Evolutionary conservation across 768 basidiomycete species (phyloP), one percentile per base, ranked within the genome.

Genomic region (Lyophyllum semitale): DNA sequence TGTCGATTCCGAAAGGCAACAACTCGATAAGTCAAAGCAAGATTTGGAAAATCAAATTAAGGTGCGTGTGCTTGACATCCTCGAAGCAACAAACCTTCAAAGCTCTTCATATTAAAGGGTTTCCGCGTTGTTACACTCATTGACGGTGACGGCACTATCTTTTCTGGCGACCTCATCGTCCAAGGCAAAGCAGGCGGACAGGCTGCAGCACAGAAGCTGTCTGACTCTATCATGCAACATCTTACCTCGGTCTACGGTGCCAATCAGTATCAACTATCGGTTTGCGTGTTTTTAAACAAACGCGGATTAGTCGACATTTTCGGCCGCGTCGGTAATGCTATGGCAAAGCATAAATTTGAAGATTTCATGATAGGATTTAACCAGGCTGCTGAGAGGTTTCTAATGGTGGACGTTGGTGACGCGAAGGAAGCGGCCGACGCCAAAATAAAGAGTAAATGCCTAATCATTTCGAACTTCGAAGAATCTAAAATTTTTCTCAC

Each of bases 391-490:
- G 82, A 84, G 54, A 78, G 84, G 40, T 89, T 89, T 66, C 68
- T 81, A 48, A 83, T 90, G 71, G 77, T 87, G 29, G 88, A 90
- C 68, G 87, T 87, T 48, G 88, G 88, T 45, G 73, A 72, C 56
- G 83, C 77, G 47, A 90, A 90, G 71, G 88, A 90, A 74, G 85
- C 84, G 3, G 88, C 86, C 26, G 88, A 90, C 67, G 79, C 84
- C 41, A 90, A 90, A 71, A 81, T 90, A 66, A 88, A 87, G 78
- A 84, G 89, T 87, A 59, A 46, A 66, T 40, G 9, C 49, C 49
- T 0, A 27, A 17, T 25, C 25, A 25, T 20, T 44, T 22, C 41
- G 6, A 20, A 59, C 33, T 38, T 30, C 27, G 38, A 51, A 51
- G 23, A 20, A 17, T 54, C 37, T 58, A 20, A 44, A 45, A 15